phyloP scores from a whole-genome alignment of 768 basidiomycete species.

The Coprinopsis strossmayeri region DNA sequence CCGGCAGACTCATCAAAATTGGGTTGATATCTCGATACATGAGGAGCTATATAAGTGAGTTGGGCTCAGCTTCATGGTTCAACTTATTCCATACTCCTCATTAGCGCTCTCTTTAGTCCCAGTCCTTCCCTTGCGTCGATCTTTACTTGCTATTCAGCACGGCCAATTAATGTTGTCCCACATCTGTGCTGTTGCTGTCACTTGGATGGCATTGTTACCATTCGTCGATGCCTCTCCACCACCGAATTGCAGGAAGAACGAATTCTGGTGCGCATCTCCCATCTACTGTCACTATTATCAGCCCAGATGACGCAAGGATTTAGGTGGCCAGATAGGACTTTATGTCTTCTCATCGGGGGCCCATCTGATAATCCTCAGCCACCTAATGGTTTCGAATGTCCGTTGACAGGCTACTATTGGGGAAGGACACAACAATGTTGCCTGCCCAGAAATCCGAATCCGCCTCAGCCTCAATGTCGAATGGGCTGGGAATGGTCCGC shows the following conservation, averaged over 20 bases:
- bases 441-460: slow-evolving; percentile 34
- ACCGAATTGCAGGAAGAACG: slow-evolving; percentile 20
- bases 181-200: slow-evolving; percentile 1
- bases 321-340: slow-evolving; percentile 27
- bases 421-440: slow-evolving; percentile 41
- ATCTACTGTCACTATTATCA: too few relatives aligned
- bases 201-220: not conserved
- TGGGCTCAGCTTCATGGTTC: too few relatives aligned
- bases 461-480: slow-evolving; percentile 45
- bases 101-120: too few relatives aligned
- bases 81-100: too few relatives aligned
- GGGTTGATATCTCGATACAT: too few relatives aligned
- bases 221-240: slow-evolving; percentile 1
- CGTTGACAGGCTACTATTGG: slow-evolving; percentile 42
- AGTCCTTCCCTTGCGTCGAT: slow-evolving; percentile 1
- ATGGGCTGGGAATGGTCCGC: slow-evolving; percentile 40
- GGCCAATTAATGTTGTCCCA: slow-evolving; percentile 7
- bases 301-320: slow-evolving; percentile 3
- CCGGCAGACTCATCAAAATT: too few relatives aligned
- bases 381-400: slow-evolving; percentile 41
- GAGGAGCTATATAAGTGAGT: too few relatives aligned
- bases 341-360: slow-evolving; percentile 40
- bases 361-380: slow-evolving; percentile 34
- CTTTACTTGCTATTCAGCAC: not conserved
- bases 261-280: slow-evolving; percentile 25